Percentiles rank a stretch among this genome's conserved stretches.
Evolutionary conservation across 176 grass and related monocot genomes (phyloP).

Genomic region (Tillandsia fasciculata): DNA sequence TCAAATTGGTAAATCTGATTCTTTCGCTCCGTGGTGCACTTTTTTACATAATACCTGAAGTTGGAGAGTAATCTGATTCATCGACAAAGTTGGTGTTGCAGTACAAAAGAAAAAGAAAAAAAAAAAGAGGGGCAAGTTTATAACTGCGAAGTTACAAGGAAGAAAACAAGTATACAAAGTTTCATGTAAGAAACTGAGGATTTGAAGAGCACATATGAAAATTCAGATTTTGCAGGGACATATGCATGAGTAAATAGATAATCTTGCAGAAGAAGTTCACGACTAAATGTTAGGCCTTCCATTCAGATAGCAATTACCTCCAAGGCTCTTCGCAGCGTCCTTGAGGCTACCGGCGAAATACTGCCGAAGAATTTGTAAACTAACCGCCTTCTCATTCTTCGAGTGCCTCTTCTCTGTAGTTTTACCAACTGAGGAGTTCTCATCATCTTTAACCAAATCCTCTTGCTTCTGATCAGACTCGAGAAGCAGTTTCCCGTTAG

Average conservation of each 20-base stretch:
- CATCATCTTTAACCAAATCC: conserved; percentile 18
- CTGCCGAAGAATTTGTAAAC: conserved; percentile 69
- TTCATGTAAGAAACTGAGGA: too few species aligned
- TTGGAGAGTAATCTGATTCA: too few species aligned
- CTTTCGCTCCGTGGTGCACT: too few species aligned
- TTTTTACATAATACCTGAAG: too few species aligned
- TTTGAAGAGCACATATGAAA: too few species aligned
- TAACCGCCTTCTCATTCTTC: conserved; percentile 79
- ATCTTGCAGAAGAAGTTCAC: not conserved
- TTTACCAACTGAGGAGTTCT: conserved; percentile 12
- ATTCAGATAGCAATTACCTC: conserved; percentile 46
- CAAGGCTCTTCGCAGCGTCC: conserved; percentile 88
- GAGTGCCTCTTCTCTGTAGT: conserved; percentile 50
- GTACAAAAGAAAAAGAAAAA: too few species aligned
- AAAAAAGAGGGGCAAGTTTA: too few species aligned
- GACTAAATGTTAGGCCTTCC: conserved; percentile 21
- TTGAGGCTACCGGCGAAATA: conserved; percentile 93
- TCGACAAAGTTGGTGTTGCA: too few species aligned
- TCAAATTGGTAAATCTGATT: too few species aligned
- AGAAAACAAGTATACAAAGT: too few species aligned
- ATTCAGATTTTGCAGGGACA: not conserved
- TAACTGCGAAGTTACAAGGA: too few species aligned
- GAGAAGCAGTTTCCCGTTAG: conserved; percentile 5
- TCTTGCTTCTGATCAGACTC: not conserved
- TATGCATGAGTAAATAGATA: not conserved